Evolutionary conservation across 768 basidiomycete species (phyloP).

Genomic region (Lactifluus echinatus): DNA sequence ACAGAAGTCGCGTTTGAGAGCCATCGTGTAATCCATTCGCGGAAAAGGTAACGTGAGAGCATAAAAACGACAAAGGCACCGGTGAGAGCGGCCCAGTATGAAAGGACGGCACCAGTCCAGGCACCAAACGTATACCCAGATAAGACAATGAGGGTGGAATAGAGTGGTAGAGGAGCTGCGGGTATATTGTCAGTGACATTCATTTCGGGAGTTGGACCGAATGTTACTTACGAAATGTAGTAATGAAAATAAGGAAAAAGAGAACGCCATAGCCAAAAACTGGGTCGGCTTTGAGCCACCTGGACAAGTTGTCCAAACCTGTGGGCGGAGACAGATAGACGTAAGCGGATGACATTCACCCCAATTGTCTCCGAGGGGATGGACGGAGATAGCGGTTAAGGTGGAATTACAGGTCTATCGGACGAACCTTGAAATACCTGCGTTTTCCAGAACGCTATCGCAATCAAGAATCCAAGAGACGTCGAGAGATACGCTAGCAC

Average conservation of each 20-base stretch:
- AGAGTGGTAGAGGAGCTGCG: slow-evolving; percentile 80
- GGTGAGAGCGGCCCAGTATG: slow-evolving; percentile 75
- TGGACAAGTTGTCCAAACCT: slow-evolving; percentile 79
- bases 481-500: slow-evolving; percentile 70
- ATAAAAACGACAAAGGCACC: slow-evolving; percentile 82
- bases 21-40: slow-evolving; percentile 61
- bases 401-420: slow-evolving; percentile 2
- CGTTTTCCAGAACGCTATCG: slow-evolving; percentile 75
- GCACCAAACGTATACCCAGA: slow-evolving; percentile 88
- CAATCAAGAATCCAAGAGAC: slow-evolving; percentile 66
- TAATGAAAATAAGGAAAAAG: slow-evolving; percentile 75
- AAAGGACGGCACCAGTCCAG: slow-evolving; percentile 76
- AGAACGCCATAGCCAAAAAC: slow-evolving; percentile 71
- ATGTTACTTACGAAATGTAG: slow-evolving; percentile 67
- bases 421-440: slow-evolving; percentile 75
- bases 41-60: slow-evolving; percentile 66
- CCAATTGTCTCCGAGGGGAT: slow-evolving; percentile 6
- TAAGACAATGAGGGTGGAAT: slow-evolving; percentile 87
- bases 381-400: slow-evolving; percentile 14
- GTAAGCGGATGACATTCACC: slow-evolving; percentile 7
- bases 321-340: slow-evolving; percentile 13
- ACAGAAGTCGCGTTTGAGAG: slow-evolving; percentile 62
- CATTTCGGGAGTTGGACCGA: slow-evolving; percentile 16
- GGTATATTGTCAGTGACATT: slow-evolving; percentile 5
- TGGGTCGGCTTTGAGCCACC: slow-evolving; percentile 65